Percentiles rank a stretch among this genome's conserved stretches.
These are phyloP conservation scores for Apiospora marii DNA, from an alignment of 2,329 filamentous ascomycete genomes.

Conservation along the genomic window DNA sequence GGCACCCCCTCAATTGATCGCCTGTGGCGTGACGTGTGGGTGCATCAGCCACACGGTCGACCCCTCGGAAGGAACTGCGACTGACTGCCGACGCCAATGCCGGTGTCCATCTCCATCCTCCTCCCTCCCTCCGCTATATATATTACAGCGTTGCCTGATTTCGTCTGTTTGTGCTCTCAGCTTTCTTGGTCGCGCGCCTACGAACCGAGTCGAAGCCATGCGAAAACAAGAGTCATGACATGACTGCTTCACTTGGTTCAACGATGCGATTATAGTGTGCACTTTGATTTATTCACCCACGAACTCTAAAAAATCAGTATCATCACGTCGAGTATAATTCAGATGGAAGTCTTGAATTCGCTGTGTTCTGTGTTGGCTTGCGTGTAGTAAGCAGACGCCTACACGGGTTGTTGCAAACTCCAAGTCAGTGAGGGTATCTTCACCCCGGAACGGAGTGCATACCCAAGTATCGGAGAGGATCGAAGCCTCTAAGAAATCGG, in stretches of 20 bases:
- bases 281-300: neutral
- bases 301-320: neutral
- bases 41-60: neutral
- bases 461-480: neutral
- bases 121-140: neutral
- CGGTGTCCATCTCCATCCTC: neutral
- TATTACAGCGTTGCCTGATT: neutral
- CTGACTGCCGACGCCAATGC: conserved; percentile 22
- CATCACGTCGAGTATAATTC: neutral
- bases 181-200: neutral
- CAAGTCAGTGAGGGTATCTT: neutral
- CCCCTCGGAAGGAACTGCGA: neutral
- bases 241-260: neutral
- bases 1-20: neutral
- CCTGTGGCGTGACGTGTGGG: conserved; percentile 1
- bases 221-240: neutral
- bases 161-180: conserved; percentile 12
- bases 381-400: conserved; percentile 4
- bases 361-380: conserved; percentile 6
- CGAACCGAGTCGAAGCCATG: neutral
- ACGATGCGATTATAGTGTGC: neutral
- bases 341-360: conserved; percentile 15
- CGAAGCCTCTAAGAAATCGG: neutral
- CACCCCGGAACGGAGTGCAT: neutral
- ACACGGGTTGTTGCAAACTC: neutral